phyloP scores from a whole-genome alignment of 805 yeast species.

The Metschnikowia baotianmanensis region DNA sequence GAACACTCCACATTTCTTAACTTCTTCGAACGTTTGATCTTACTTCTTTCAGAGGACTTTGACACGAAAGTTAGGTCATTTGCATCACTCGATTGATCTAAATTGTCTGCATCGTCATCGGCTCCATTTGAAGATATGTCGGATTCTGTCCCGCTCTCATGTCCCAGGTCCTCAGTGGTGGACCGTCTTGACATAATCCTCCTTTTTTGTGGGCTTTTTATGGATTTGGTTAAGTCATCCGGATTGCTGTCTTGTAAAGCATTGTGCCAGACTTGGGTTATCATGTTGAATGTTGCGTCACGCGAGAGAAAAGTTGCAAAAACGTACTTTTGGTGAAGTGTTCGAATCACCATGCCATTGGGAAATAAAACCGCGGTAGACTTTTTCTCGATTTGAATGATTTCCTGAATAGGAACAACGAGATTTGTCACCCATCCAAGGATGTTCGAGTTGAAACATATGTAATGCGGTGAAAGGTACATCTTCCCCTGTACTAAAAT shows the following conservation, averaged over 20 bases:
- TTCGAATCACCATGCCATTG: slow-evolving; percentile 62
- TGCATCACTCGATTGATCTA: slow-evolving; percentile 20
- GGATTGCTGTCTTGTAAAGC: slow-evolving; percentile 25
- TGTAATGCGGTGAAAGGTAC: slow-evolving; percentile 52
- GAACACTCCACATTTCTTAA: not conserved
- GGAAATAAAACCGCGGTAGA: slow-evolving; percentile 68
- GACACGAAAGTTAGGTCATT: slow-evolving; percentile 17
- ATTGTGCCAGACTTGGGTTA: slow-evolving; percentile 61
- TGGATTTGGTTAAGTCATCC: slow-evolving; percentile 3
- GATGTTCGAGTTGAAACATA: slow-evolving; percentile 66
- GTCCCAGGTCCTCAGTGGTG: slow-evolving; percentile 3
- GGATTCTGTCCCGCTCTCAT: slow-evolving; percentile 20
- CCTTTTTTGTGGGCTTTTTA: slow-evolving; percentile 5
- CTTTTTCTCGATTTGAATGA: slow-evolving; percentile 61
- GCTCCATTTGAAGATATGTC: slow-evolving; percentile 28
- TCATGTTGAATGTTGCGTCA: slow-evolving; percentile 50
- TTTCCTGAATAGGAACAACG: slow-evolving; percentile 56
- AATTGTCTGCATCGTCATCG: slow-evolving; percentile 14
- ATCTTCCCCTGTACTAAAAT: slow-evolving; percentile 66
- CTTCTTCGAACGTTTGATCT: slow-evolving; percentile 2
- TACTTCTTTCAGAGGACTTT: slow-evolving; percentile 10
- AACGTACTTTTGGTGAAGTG: slow-evolving; percentile 58
- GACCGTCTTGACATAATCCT: slow-evolving; percentile 7
- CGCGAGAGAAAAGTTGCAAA: slow-evolving; percentile 67
- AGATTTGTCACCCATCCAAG: slow-evolving; percentile 65